Conservation (phyloP, 1,284 basidiomycete species). For the Afroboletus lepidellus region DNA sequence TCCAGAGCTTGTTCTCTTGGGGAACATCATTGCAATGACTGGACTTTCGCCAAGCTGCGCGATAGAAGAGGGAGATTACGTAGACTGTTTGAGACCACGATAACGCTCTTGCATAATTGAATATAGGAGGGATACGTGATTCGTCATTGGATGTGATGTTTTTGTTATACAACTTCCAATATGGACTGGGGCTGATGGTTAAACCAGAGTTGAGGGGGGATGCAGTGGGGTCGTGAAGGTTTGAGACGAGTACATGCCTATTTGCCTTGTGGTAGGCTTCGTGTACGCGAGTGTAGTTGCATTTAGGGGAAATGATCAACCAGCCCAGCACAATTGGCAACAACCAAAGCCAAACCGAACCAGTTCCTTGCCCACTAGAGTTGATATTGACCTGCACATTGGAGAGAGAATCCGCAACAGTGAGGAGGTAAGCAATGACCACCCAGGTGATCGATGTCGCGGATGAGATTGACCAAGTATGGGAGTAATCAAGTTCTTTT, state of each 20-base stretch:
- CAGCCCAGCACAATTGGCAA: conserved; percentile 42
- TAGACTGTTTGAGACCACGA: conserved; percentile 27
- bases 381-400: conserved; percentile 24
- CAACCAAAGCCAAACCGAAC: conserved; percentile 42
- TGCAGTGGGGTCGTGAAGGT: background rate
- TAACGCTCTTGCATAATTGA: conserved; percentile 33
- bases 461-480: conserved; percentile 41
- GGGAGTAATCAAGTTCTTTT: conserved; percentile 25
- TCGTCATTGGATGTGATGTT: conserved; percentile 22
- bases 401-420: conserved; percentile 39
- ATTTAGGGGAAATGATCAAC: conserved; percentile 43
- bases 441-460: conserved; percentile 43
- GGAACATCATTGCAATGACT: conserved; percentile 1
- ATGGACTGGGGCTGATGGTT: conserved; percentile 17
- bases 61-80: conserved; percentile 20
- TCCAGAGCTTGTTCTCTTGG: too few relatives aligned
- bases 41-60: conserved; percentile 15
- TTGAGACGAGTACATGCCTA: conserved; percentile 6
- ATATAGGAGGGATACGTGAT: conserved; percentile 28
- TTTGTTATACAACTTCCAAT: conserved; percentile 1
- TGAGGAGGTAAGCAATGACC: conserved; percentile 42
- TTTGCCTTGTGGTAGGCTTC: conserved; percentile 36
- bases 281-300: conserved; percentile 34
- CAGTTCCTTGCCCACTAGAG: conserved; percentile 38
- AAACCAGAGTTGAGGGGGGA: conserved; percentile 17